These are phyloP conservation scores for Penicillium capsulatum DNA, from an alignment of 2,329 filamentous ascomycete species.

Conservation along the genomic window DNA sequence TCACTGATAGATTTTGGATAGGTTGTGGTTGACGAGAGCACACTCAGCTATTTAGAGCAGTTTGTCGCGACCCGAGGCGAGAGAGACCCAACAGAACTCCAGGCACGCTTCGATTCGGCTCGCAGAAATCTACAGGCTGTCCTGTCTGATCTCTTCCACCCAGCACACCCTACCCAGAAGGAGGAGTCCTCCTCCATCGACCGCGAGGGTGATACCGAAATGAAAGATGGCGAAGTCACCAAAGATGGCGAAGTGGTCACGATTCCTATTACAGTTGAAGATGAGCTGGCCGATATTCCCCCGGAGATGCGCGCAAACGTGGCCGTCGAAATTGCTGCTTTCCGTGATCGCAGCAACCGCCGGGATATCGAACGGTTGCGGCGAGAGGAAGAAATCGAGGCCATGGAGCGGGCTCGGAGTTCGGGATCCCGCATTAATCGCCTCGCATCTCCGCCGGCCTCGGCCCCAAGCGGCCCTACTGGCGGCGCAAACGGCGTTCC, in stretches of 20 bases:
- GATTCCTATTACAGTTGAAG: slow-evolving; percentile 80
- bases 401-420: slow-evolving; percentile 72
- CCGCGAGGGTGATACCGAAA: slow-evolving; percentile 62
- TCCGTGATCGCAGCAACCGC: slow-evolving; percentile 84
- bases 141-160: slow-evolving; percentile 69
- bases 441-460: slow-evolving; percentile 65
- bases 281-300: slow-evolving; percentile 92
- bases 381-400: slow-evolving; percentile 88
- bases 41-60: slow-evolving; percentile 78
- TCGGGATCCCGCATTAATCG: slow-evolving; percentile 60
- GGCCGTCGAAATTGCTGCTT: slow-evolving; percentile 87
- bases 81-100: slow-evolving; percentile 56
- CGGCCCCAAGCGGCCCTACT: slow-evolving; percentile 59
- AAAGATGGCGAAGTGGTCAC: slow-evolving; percentile 76
- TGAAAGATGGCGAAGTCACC: slow-evolving; percentile 59
- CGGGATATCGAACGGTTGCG: slow-evolving; percentile 83
- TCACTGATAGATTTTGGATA: slow-evolving; percentile 27
- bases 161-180: slow-evolving; percentile 48
- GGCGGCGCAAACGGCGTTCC: slow-evolving; percentile 70
- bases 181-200: slow-evolving; percentile 51
- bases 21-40: slow-evolving; percentile 73
- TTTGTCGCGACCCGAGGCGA: slow-evolving; percentile 66
- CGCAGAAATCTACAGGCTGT: slow-evolving; percentile 64
- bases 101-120: slow-evolving; percentile 67
- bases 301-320: slow-evolving; percentile 95